These are phyloP conservation scores for Aspergillus persii DNA, from an alignment of 2,329 filamentous ascomycete species.

Conservation along the genomic window DNA sequence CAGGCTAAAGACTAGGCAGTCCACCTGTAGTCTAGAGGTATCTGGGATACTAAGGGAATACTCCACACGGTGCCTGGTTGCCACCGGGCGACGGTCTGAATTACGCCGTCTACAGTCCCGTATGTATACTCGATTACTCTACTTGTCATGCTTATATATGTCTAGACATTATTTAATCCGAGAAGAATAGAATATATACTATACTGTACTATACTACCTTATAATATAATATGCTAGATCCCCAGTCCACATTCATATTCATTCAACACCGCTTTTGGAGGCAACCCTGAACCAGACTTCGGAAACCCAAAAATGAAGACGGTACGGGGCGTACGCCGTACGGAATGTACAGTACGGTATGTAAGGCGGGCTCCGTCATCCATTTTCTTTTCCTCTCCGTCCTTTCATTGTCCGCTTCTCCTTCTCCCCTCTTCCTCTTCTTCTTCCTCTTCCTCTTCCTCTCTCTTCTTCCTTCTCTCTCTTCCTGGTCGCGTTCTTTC, in stretches of 20 bases:
- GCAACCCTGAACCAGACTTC: too few species aligned
- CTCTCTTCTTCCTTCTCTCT: slow-evolving; percentile 4
- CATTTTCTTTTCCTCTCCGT: neutral
- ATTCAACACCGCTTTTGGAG: too few species aligned
- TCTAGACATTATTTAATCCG: too few species aligned
- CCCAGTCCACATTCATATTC: too few species aligned
- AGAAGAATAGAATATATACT: too few species aligned
- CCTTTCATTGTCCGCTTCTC: slow-evolving; percentile 9
- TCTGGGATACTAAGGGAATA: too few species aligned
- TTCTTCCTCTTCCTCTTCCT: slow-evolving; percentile 5
- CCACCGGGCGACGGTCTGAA: neutral
- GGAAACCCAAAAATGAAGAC: slow-evolving; percentile 15
- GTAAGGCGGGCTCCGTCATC: slow-evolving; percentile 3
- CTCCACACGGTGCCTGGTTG: neutral
- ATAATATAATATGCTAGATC: too few species aligned
- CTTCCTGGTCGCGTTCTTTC: neutral
- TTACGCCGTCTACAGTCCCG: neutral
- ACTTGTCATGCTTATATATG: too few species aligned
- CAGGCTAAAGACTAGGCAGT: neutral
- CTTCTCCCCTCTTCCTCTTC: slow-evolving; percentile 6
- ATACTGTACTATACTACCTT: too few species aligned
- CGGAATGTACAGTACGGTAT: neutral
- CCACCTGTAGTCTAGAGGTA: too few species aligned
- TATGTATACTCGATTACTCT: too few species aligned
- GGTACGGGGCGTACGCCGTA: too few species aligned